Percentiles rank a stretch among this genome's conserved stretches.
Conservation (phyloP, 495 filamentous ascomycete genomes). For the Trichoderma gamsii region DNA sequence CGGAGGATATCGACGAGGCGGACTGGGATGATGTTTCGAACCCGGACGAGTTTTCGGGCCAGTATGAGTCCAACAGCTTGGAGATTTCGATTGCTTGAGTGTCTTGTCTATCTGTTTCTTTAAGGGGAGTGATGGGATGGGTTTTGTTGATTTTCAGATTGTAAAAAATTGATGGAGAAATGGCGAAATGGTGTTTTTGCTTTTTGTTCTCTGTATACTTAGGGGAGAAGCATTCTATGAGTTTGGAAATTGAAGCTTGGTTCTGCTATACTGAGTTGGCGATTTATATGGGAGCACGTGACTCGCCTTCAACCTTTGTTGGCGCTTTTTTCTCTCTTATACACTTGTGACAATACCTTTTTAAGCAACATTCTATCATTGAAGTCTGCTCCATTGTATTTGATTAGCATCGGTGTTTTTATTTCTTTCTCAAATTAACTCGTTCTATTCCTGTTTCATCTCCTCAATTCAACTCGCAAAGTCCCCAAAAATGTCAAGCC, state of each 20-base stretch:
- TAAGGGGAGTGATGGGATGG: not conserved
- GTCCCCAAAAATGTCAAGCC: not conserved
- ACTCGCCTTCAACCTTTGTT: not conserved
- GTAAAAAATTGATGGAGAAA: not conserved
- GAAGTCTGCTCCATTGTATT: not conserved
- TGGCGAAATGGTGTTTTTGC: not conserved
- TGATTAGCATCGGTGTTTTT: too few species aligned
- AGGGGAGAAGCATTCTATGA: not conserved
- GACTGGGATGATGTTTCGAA: constrained; percentile 9
- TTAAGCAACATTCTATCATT: not conserved
- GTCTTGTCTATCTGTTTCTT: not conserved
- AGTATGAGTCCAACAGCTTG: constrained; percentile 9
- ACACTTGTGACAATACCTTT: not conserved
- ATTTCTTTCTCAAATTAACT: too few species aligned
- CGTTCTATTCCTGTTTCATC: too few species aligned
- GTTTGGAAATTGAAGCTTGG: not conserved
- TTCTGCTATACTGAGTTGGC: not conserved
- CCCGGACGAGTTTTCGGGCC: constrained; percentile 5
- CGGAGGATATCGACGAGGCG: constrained; percentile 2
- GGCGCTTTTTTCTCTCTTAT: not conserved
- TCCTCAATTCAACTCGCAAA: not conserved
- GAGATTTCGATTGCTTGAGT: constrained; percentile 8
- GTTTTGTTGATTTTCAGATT: not conserved
- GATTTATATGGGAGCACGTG: not conserved
- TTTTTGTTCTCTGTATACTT: not conserved